A percentile compares a stretch with the other conserved stretches of the same genome.
Evolutionary conservation across 352 stramenopile species (phyloP).

Genomic region (Globisporangium viniferum): DNA sequence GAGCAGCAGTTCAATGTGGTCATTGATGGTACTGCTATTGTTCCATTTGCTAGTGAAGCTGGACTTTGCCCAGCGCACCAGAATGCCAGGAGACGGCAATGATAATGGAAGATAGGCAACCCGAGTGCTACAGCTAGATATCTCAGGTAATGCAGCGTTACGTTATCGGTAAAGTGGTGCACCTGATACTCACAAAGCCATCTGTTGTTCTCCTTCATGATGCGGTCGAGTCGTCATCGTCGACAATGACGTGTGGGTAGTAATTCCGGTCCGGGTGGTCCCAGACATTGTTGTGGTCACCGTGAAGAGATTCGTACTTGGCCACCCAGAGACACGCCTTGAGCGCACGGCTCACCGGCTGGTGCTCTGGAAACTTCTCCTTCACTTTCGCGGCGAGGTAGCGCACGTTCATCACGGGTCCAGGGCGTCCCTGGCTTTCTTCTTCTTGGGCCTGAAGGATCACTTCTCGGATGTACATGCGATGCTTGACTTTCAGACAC

Average conservation of each 20-base stretch:
- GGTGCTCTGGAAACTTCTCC: background rate
- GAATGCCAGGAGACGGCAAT: constrained; percentile 19
- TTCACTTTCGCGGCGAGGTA: background rate
- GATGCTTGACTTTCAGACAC: background rate
- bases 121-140: background rate
- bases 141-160: background rate
- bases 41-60: background rate
- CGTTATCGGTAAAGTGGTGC: background rate
- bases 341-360: constrained; percentile 7
- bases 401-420: background rate
- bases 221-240: background rate
- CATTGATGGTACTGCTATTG: background rate
- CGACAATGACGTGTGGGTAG: background rate
- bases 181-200: background rate
- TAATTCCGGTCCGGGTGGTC: background rate
- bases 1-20: background rate
- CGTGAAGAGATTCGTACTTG: constrained; percentile 30
- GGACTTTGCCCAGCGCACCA: constrained; percentile 33
- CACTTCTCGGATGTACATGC: background rate
- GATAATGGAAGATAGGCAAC: background rate
- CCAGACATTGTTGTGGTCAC: background rate
- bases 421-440: background rate
- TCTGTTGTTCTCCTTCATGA: background rate
- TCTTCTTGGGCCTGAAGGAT: background rate
- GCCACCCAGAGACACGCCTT: constrained; percentile 48